Evolutionary conservation across 331 rosid genomes (phyloP).

Genomic region (Quercus phellos): DNA sequence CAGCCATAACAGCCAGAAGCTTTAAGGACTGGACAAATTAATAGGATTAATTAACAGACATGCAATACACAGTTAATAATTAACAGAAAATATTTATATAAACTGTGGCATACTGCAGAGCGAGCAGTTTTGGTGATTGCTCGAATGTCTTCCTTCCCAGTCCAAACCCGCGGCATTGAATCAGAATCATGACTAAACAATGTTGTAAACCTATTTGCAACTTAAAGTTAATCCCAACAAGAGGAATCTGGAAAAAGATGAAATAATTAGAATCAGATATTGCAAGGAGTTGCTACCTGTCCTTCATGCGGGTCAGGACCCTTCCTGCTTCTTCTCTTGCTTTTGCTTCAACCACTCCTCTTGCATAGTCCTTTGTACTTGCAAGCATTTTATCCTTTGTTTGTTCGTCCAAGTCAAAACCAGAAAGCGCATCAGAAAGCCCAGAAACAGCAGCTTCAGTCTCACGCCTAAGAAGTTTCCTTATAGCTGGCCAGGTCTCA

Average conservation of each 20-base stretch:
- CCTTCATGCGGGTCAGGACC: constrained; percentile 89
- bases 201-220: constrained; percentile 65
- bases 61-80: neutral
- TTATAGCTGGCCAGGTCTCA: constrained; percentile 89
- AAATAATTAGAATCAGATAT: constrained; percentile 4
- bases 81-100: constrained; percentile 9
- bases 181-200: constrained; percentile 93
- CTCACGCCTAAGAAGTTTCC: constrained; percentile 71
- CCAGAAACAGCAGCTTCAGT: constrained; percentile 67
- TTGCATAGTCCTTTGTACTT: constrained; percentile 56
- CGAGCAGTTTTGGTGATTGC: constrained; percentile 93
- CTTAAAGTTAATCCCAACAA: constrained; percentile 26
- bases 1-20: constrained; percentile 87
- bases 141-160: constrained; percentile 90
- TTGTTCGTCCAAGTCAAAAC: constrained; percentile 75
- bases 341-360: constrained; percentile 76
- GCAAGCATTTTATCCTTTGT: constrained; percentile 42
- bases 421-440: constrained; percentile 58
- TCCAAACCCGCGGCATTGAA: constrained; percentile 98
- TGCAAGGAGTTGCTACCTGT: constrained; percentile 51
- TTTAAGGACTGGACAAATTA: constrained; percentile 70
- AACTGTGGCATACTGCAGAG: constrained; percentile 54
- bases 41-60: constrained; percentile 8
- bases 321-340: constrained; percentile 97
- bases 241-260: constrained; percentile 1